Conservation (phyloP, 2,329 filamentous ascomycete species). For the Fusarium torulosum region DNA sequence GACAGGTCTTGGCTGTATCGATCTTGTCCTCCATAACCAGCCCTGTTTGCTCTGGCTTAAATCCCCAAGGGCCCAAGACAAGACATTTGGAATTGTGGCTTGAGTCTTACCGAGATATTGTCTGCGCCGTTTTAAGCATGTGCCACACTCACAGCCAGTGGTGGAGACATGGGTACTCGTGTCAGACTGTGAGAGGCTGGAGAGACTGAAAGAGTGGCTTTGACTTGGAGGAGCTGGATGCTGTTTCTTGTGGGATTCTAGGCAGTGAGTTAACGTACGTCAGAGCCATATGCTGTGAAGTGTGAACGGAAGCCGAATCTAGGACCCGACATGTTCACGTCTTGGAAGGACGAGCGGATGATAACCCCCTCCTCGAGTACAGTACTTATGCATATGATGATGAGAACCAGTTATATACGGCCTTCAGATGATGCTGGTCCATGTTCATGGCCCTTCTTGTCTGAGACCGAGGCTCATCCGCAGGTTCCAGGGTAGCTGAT, state of each 20-base stretch:
- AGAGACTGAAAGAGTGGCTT: constrained; percentile 37
- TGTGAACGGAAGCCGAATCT: constrained; percentile 35
- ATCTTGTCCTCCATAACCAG: constrained; percentile 17
- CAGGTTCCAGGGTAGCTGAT: constrained; percentile 19
- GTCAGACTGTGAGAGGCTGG: constrained; percentile 53
- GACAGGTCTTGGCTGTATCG: constrained; percentile 12
- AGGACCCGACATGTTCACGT: constrained; percentile 22
- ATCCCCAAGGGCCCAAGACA: neutral
- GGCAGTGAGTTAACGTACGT: constrained; percentile 23
- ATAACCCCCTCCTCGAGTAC: constrained; percentile 22
- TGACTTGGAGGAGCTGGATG: constrained; percentile 25
- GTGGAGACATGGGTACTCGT: constrained; percentile 46
- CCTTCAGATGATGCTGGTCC: constrained; percentile 24
- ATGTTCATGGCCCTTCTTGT: constrained; percentile 1
- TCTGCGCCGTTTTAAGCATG: constrained; percentile 32
- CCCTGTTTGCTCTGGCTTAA: neutral
- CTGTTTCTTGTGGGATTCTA: constrained; percentile 7
- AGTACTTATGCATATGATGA: constrained; percentile 5
- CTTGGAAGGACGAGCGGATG: constrained; percentile 30
- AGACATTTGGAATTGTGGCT: constrained; percentile 29
- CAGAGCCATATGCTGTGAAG: constrained; percentile 17
- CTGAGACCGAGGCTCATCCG: constrained; percentile 34
- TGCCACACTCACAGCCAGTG: constrained; percentile 41
- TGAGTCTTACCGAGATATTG: constrained; percentile 20
- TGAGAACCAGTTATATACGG: constrained; percentile 3